A percentile compares a stretch with the other conserved stretches of the same genome.
Evolutionary conservation across 2,329 filamentous ascomycete genomes (phyloP).

Genomic region (Aspergillus persii): DNA sequence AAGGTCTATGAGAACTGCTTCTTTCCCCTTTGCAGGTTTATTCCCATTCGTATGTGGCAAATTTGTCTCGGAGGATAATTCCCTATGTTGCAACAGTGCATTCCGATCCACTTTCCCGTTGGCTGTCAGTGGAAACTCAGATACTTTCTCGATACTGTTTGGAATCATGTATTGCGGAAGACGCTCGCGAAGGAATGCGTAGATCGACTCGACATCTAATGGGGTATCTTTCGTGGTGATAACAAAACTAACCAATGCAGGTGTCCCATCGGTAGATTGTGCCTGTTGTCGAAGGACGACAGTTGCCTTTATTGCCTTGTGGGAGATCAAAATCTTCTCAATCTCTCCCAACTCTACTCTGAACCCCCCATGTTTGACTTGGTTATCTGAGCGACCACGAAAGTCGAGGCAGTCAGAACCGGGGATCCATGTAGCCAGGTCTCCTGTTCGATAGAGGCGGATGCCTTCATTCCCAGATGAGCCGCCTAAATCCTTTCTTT

Average conservation of each 20-base stretch:
- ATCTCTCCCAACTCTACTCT: constrained; percentile 86
- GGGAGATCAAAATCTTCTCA: constrained; percentile 61
- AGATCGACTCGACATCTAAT: no score
- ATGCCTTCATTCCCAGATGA: neutral
- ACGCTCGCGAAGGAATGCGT: neutral
- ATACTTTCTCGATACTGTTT: neutral
- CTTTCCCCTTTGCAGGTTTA: neutral
- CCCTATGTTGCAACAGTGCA: no score
- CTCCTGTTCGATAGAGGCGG: constrained; percentile 67
- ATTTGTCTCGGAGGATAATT: no score
- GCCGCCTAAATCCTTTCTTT: neutral
- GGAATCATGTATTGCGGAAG: neutral
- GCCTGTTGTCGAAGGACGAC: constrained; percentile 1
- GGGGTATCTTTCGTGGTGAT: no score
- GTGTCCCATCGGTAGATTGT: neutral
- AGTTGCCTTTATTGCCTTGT: neutral
- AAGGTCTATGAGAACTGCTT: neutral
- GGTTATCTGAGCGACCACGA: constrained; percentile 71
- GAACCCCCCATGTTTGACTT: constrained; percentile 88
- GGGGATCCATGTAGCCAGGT: constrained; percentile 65
- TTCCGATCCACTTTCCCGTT: no score
- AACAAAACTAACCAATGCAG: neutral
- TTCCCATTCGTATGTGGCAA: neutral
- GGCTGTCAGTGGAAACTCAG: neutral
- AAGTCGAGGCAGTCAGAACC: constrained; percentile 73